These are phyloP conservation scores for Chenopodium formosanum DNA, from an alignment of 148 eudicot genomes.

Conservation along the genomic window DNA sequence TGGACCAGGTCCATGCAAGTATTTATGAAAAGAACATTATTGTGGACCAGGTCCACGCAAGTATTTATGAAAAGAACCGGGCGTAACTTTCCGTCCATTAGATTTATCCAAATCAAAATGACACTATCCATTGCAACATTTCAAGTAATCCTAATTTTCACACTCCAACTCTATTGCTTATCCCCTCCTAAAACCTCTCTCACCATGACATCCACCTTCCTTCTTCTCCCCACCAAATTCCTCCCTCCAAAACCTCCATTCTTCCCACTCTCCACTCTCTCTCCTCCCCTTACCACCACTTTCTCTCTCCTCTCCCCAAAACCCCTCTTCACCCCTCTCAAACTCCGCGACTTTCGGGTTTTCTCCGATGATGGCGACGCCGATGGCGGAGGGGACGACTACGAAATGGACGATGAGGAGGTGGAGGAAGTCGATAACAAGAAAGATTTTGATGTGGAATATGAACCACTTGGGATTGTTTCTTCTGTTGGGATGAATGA, in stretches of 20 bases:
- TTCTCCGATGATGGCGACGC: constrained; percentile 66
- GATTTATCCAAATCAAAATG: too few relatives aligned
- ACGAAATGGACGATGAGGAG: constrained; percentile 87
- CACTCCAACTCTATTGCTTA: neutral
- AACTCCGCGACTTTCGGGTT: constrained; percentile 43
- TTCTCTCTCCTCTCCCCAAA: constrained; percentile 24
- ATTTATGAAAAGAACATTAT: too few relatives aligned
- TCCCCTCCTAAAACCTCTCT: constrained; percentile 27
- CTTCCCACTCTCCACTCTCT: constrained; percentile 5
- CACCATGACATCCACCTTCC: constrained; percentile 30
- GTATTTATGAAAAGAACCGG: too few relatives aligned
- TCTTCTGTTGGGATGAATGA: neutral
- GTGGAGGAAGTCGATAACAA: constrained; percentile 80
- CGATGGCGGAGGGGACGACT: constrained; percentile 54
- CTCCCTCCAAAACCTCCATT: constrained; percentile 35
- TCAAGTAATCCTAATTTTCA: neutral
- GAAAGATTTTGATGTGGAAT: constrained; percentile 74
- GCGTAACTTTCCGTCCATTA: too few relatives aligned
- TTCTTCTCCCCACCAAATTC: constrained; percentile 34
- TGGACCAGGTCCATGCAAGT: too few relatives aligned
- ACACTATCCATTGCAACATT: too few relatives aligned
- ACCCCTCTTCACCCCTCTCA: constrained; percentile 23
- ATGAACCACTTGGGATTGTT: constrained; percentile 42
- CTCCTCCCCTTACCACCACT: constrained; percentile 24
- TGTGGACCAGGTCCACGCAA: too few relatives aligned